These are phyloP conservation scores for Lichtheimia ornata DNA, from an alignment of 371 early-diverging fungal genomes.

Conservation along the genomic window DNA sequence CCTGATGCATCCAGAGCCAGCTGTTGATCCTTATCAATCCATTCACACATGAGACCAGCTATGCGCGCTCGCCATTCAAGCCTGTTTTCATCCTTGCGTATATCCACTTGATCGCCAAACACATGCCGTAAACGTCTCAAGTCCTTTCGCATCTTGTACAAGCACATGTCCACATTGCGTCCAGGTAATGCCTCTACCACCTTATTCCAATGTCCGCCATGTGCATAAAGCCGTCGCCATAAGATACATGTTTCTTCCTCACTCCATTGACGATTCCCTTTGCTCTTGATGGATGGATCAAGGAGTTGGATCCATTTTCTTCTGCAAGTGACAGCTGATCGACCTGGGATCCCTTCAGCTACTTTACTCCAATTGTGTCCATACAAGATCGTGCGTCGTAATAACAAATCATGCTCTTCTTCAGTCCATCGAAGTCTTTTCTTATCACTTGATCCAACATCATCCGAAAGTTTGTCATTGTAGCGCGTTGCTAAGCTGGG, in stretches of 20 bases:
- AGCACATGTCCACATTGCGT: constrained; percentile 20
- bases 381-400: constrained; percentile 36
- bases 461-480: constrained; percentile 10
- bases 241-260: constrained; percentile 30
- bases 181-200: constrained; percentile 26
- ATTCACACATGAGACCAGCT: constrained; percentile 19
- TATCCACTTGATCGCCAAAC: constrained; percentile 16
- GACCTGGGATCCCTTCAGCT: constrained; percentile 39
- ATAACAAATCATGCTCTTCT: constrained; percentile 32
- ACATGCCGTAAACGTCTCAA: constrained; percentile 13
- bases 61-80: constrained; percentile 25
- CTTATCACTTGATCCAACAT: constrained; percentile 1
- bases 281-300: constrained; percentile 23
- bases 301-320: constrained; percentile 26
- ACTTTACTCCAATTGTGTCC: constrained; percentile 45
- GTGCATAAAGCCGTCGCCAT: constrained; percentile 23
- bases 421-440: constrained; percentile 20
- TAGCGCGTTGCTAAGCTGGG: constrained; percentile 23
- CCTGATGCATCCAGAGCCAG: background rate
- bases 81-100: constrained; percentile 17
- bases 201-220: constrained; percentile 21
- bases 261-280: constrained; percentile 17
- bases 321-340: constrained; percentile 26
- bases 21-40: constrained; percentile 14
- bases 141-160: constrained; percentile 21